Evolutionary conservation across 2,329 filamentous ascomycete genomes (phyloP), one percentile per base, ranked within the genome.

Genomic region (Calonectria pseudoreteaudii): DNA sequence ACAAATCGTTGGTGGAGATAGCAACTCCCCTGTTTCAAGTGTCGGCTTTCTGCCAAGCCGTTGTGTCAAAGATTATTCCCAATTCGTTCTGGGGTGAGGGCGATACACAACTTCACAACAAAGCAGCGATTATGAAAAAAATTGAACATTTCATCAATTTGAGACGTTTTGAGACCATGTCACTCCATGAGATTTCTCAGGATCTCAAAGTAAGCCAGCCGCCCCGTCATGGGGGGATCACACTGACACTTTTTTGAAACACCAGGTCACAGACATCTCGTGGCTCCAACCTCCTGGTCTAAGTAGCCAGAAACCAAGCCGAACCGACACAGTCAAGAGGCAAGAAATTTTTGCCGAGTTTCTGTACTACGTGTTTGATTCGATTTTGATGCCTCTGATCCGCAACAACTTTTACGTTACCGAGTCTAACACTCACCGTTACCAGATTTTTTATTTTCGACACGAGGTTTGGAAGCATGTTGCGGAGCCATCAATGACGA

Each of bases 381-480:
- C 96, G 0, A 88, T 98, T 28, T 82, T 99, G 70, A 94, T 98
- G 79, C 96, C 97, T 13, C 88, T 99, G 10, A 90, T 98, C 62
- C 92, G 94, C 41, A 92, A 91, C 75, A 96, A 97, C 80, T 99
- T 99, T 80, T 96, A 98, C 81, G 94, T 98, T 47, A 99, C 97
- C 0, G 97, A 99, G 83, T 97, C 95, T 0, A 95, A 92, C 75
- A 88, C 88, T 1, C 92, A 98, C 81, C 92, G 93, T 20, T 95
- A 97, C 79, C 91, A 92, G 34, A 86, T 98, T 0, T 98, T 98
- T 83, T 99, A 95, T 85, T 98, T 98, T 82, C 94, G 96, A 5
- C 97, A 99, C 77, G 97, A 99, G 83, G 88, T 97, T 13, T 99
- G 97, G 97, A 91, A 91, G 66, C 89, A 89, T 50, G 84, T 98